A percentile compares a stretch with the other conserved stretches of the same genome.
These are phyloP conservation scores for Trametes versicolor DNA, from an alignment of 1,284 basidiomycete genomes.

Conservation along the genomic window DNA sequence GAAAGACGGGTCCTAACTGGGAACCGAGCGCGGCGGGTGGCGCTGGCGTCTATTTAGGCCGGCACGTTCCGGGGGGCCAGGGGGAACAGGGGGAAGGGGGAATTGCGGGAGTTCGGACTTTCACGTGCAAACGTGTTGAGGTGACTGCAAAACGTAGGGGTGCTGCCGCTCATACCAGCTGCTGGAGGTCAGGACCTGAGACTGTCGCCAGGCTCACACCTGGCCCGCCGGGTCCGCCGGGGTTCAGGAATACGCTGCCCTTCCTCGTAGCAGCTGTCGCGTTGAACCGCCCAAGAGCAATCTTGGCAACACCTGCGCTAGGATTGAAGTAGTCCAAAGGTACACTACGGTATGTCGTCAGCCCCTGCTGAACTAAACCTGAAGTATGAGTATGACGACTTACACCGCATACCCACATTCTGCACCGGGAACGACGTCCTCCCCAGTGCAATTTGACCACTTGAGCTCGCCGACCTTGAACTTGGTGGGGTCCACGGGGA, in stretches of 20 bases:
- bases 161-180: constrained; percentile 24
- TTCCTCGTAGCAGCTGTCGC: constrained; percentile 33
- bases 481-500: background rate
- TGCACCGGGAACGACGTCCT: constrained; percentile 24
- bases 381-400: constrained; percentile 2
- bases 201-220: constrained; percentile 32
- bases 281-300: constrained; percentile 38
- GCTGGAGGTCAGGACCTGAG: constrained; percentile 26
- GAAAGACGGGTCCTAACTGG: too few species aligned
- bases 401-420: constrained; percentile 40
- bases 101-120: too few species aligned
- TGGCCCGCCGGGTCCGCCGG: constrained; percentile 38
- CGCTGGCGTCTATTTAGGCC: too few species aligned
- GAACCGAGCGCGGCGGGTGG: too few species aligned
- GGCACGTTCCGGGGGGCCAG: too few species aligned
- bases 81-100: too few species aligned
- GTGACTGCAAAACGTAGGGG: background rate
- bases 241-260: constrained; percentile 40
- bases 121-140: background rate
- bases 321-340: constrained; percentile 40
- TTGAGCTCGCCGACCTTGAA: constrained; percentile 22
- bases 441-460: constrained; percentile 24
- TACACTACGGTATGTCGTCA: constrained; percentile 26
- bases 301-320: constrained; percentile 37
- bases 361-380: background rate